phyloP scores from a whole-genome alignment of 2,329 filamentous ascomycete genomes.

The Ilyonectria destructans region DNA sequence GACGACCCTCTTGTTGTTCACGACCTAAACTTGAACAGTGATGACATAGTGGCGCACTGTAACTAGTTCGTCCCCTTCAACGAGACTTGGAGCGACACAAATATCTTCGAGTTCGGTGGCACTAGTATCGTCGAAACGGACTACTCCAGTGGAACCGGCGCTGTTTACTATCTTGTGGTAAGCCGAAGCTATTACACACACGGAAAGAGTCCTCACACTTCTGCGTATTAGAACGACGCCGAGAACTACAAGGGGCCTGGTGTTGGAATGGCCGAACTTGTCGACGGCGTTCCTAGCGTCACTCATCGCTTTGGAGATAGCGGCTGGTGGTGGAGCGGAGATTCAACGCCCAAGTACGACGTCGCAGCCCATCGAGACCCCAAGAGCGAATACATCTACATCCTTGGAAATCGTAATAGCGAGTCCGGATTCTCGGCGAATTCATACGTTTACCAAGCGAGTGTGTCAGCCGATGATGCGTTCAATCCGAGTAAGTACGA shows the following conservation, averaged over 20 bases:
- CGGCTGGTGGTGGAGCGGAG: conserved; percentile 57
- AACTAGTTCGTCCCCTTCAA: conserved; percentile 57
- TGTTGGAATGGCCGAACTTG: conserved; percentile 54
- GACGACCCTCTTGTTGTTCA: conserved; percentile 55
- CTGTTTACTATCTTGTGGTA: conserved; percentile 57
- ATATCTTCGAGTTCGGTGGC: conserved; percentile 56
- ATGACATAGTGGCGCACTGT: conserved; percentile 51
- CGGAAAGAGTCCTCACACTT: no score
- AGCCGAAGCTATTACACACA: conserved; percentile 8
- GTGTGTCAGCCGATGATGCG: conserved; percentile 54
- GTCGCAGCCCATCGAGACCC: conserved; percentile 56
- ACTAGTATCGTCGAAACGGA: conserved; percentile 58
- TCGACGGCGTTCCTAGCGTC: conserved; percentile 54
- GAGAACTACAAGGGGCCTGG: conserved; percentile 57
- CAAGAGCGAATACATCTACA: conserved; percentile 57
- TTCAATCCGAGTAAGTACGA: conserved; percentile 58
- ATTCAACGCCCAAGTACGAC: conserved; percentile 54
- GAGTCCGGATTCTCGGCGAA: conserved; percentile 44
- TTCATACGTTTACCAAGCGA: conserved; percentile 56
- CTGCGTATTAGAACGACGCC: conserved; percentile 48
- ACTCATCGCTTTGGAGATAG: conserved; percentile 49
- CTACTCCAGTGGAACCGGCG: conserved; percentile 46
- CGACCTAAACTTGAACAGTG: conserved; percentile 55
- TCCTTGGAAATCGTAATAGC: conserved; percentile 56
- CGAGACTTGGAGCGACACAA: conserved; percentile 56